These are phyloP conservation scores for Penicillium sp. DNA, from an alignment of 2,329 filamentous ascomycete genomes.

Conservation along the genomic window DNA sequence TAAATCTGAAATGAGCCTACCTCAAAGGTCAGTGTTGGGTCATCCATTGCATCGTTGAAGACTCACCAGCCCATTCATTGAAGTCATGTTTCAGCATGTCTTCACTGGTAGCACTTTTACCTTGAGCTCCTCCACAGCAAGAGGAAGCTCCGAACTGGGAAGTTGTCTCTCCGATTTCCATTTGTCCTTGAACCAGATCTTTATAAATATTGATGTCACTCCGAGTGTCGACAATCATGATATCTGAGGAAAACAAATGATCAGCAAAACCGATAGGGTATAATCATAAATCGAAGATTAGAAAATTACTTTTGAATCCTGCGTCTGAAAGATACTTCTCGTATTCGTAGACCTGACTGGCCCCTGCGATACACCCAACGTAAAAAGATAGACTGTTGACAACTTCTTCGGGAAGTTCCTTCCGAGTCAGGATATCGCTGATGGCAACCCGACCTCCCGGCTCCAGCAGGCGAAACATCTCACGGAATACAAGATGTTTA, in stretches of 20 bases:
- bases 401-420: conserved; percentile 51
- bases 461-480: conserved; percentile 59
- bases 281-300: not conserved
- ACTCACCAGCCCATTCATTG: conserved; percentile 3
- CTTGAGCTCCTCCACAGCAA: not conserved
- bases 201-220: conserved; percentile 1
- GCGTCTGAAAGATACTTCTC: conserved; percentile 51
- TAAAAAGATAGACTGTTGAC: conserved; percentile 53
- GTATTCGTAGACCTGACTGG: conserved; percentile 55
- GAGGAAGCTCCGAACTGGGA: too few species aligned
- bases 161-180: not conserved
- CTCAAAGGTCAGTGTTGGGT: not conserved
- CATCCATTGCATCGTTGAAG: not conserved
- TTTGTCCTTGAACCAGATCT: not conserved
- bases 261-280: not conserved
- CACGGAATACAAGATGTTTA: conserved; percentile 55
- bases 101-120: not conserved
- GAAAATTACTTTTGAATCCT: conserved; percentile 50
- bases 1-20: not conserved
- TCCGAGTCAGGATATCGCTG: conserved; percentile 58
- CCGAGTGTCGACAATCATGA: not conserved
- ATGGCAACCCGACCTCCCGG: conserved; percentile 59
- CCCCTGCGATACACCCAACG: conserved; percentile 61
- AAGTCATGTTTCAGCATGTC: not conserved
- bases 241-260: not conserved